These are phyloP conservation scores for Ogataea polymorpha DNA, from an alignment of 805 yeast genomes.

Conservation along the genomic window DNA sequence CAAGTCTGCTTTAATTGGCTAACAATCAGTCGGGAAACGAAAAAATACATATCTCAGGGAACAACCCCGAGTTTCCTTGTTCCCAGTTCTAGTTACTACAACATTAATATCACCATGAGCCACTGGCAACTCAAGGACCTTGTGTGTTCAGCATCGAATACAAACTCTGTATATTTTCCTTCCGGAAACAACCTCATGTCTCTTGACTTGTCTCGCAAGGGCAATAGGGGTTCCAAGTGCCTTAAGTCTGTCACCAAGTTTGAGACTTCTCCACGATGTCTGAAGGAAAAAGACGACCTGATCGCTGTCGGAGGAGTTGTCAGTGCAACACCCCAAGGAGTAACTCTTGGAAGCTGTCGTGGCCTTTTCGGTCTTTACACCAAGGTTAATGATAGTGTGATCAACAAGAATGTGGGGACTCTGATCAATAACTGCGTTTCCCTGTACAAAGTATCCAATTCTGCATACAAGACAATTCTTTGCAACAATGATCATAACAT, in stretches of 20 bases:
- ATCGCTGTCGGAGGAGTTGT: slow-evolving; percentile 47
- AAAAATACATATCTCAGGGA: slow-evolving; percentile 2
- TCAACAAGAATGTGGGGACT: slow-evolving; percentile 65
- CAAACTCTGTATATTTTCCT: slow-evolving; percentile 55
- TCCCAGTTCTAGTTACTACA: slow-evolving; percentile 25
- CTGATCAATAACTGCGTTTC: slow-evolving; percentile 80
- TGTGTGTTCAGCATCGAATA: slow-evolving; percentile 48
- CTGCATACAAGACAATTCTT: slow-evolving; percentile 54
- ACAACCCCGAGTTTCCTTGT: slow-evolving; percentile 18
- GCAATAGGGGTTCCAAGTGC: slow-evolving; percentile 17
- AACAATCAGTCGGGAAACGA: slow-evolving; percentile 5
- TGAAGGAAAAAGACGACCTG: slow-evolving; percentile 53
- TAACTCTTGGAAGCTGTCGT: slow-evolving; percentile 39
- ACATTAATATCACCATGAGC: slow-evolving; percentile 34
- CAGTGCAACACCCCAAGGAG: slow-evolving; percentile 22
- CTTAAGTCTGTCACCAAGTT: slow-evolving; percentile 43
- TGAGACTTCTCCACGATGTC: slow-evolving; percentile 71
- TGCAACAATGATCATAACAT: slow-evolving; percentile 82
- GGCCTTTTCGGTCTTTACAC: slow-evolving; percentile 64
- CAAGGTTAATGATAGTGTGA: slow-evolving; percentile 43
- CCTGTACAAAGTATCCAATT: slow-evolving; percentile 41
- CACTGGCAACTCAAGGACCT: slow-evolving; percentile 55
- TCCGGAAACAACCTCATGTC: slow-evolving; percentile 47
- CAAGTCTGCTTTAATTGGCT: not conserved
- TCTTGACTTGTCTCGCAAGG: slow-evolving; percentile 4